Percentiles rank a stretch among this genome's conserved stretches.
phyloP scores from a whole-genome alignment of 2,329 filamentous ascomycete genomes.

The Spiromastix sp. region DNA sequence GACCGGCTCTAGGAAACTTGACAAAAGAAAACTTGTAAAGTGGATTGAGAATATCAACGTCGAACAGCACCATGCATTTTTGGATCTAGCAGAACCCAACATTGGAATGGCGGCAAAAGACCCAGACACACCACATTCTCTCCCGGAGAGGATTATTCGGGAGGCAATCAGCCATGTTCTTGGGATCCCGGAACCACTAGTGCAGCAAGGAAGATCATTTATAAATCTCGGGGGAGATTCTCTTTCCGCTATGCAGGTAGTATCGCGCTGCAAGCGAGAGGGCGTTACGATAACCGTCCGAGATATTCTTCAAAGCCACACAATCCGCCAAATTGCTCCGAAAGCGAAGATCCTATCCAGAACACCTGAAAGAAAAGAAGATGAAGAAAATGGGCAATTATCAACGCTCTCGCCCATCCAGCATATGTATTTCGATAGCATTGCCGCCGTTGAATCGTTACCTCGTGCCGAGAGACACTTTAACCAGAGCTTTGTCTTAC shows the following conservation, averaged over 20 bases:
- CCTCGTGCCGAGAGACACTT: constrained; percentile 15
- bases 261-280: not conserved
- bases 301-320: constrained; percentile 32
- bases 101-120: constrained; percentile 3
- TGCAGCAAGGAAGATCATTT: constrained; percentile 4
- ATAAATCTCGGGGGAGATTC: constrained; percentile 7
- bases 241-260: constrained; percentile 8
- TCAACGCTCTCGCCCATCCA: constrained; percentile 19
- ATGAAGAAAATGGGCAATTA: constrained; percentile 10
- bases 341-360: constrained; percentile 20
- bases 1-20: constrained; percentile 36
- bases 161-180: not conserved
- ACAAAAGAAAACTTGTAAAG: constrained; percentile 23
- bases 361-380: constrained; percentile 21
- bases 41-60: constrained; percentile 14
- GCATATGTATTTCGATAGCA: constrained; percentile 12
- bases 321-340: constrained; percentile 29
- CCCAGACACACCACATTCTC: not conserved
- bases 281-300: constrained; percentile 2
- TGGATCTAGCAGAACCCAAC: not conserved
- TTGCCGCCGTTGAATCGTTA: constrained; percentile 4
- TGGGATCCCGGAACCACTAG: not conserved
- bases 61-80: constrained; percentile 16
- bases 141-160: not conserved
- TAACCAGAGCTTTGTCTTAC: constrained; percentile 17